Base-by-base conservation (phyloP, 225 moss, liverwort and hornwort species). In the Rhytidiadelphus loreus region DNA sequence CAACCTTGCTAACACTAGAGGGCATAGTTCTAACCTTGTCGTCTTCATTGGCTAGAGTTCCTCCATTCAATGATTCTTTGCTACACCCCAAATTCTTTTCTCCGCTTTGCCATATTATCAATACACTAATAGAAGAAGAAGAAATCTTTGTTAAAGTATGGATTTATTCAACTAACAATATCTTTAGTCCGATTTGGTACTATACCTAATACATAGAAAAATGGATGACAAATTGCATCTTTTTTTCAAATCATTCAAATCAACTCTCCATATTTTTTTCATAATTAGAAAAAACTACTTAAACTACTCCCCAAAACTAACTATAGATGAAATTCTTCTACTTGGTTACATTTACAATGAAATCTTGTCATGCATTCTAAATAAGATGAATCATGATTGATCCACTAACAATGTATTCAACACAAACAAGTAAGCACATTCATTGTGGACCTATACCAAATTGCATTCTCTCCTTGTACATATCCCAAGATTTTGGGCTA, bases 141-240 rank as follows among this genome's bases (percentile, higher is more conserved):
- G 5, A 33, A 52, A 5, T 6, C 8, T 13, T 76, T 50, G 14
- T 22, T 13, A 52, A 21, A 33, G 46, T 21, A 2, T 50, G 0
- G 13, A 50, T 22, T 50, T 21, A 50, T 50, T 32, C 8, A 75
- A 75, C 7, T 21, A 13, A 12, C 0, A 4, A 0, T 52, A 5
- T 21, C 13, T 3, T 20, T 75, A 33, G 32, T 21, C 12, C 20
- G 50, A 32, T 50, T 75, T 50, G 5, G 8, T 12, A 50, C 0
- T 0, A 48, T 19, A 8, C 3, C 0, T 46, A 0, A 13, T 33
- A 33, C 4, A 52, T 0, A 33, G 0, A 28, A 5, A 35, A 76
- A 52, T 33, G 53, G 3, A 76, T 35, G 53, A 35, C 14, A 53
- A 35, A 2, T 12, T 22, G 13, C 15, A 55, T 37, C 32, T 37